Percentiles rank a stretch among this genome's conserved stretches.
Conservation (phyloP, 1,284 basidiomycete species). For the Meira nashicola region DNA sequence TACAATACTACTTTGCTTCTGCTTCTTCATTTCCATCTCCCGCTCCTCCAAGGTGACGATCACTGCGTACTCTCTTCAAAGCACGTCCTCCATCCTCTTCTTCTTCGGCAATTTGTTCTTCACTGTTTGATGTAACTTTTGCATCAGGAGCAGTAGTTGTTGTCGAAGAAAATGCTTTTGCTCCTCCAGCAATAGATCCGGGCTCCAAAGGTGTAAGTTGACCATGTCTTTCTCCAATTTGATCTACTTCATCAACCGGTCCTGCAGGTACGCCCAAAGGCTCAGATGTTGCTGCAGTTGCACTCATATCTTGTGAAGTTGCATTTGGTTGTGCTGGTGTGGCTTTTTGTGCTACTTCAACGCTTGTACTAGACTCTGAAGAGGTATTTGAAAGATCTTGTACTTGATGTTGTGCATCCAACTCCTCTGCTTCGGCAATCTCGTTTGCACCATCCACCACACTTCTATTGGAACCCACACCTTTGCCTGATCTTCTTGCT, state of each 20-base stretch:
- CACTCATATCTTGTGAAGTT: not conserved
- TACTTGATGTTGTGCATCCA: not conserved
- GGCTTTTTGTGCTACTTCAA: not conserved
- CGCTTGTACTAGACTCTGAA: not conserved
- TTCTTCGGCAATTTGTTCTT: not conserved
- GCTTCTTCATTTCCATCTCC: not conserved
- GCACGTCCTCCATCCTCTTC: not conserved
- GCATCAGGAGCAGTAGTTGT: not conserved
- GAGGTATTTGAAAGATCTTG: not conserved
- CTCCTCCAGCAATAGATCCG: conserved; percentile 4
- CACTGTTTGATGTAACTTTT: not conserved
- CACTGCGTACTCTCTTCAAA: conserved; percentile 6
- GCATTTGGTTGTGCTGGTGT: not conserved
- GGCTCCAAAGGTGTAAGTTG: not conserved
- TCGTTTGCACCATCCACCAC: not conserved
- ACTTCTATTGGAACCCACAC: not conserved
- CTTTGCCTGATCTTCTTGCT: not conserved
- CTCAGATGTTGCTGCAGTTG: not conserved
- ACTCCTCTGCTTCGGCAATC: not conserved
- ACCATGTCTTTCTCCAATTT: conserved; percentile 8
- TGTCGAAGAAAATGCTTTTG: conserved; percentile 6
- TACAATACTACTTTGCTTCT: not conserved
- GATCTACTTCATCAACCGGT: conserved; percentile 27
- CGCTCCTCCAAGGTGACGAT: not conserved
- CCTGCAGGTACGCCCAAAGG: conserved; percentile 22